A percentile compares a stretch with the other conserved stretches of the same genome.
These are phyloP conservation scores for Scedosporium apiospermum DNA, from an alignment of 2,329 filamentous ascomycete species.

Conservation along the genomic window DNA sequence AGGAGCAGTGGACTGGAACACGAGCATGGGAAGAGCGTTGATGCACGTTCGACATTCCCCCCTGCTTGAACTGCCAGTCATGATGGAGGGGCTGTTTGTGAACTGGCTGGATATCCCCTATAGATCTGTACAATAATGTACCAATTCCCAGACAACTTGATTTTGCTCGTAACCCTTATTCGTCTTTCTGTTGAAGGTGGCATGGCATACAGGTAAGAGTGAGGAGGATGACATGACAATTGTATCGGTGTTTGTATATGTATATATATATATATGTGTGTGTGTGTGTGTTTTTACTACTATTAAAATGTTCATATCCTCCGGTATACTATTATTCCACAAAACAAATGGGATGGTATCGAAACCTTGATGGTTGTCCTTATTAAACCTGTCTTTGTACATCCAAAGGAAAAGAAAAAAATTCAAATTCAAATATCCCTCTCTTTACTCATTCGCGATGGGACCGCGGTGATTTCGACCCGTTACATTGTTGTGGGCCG, in stretches of 20 bases:
- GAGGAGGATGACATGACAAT: not conserved
- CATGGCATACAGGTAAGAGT: not conserved
- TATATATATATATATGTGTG: not conserved
- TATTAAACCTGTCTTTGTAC: not conserved
- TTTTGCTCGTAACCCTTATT: not conserved
- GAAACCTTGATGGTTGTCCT: not conserved
- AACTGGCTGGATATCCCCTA: conserved; percentile 11
- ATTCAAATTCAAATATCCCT: not conserved
- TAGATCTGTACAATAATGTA: not conserved
- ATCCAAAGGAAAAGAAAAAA: not conserved
- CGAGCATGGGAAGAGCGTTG: not conserved
- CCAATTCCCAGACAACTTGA: not conserved
- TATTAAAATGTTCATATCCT: not conserved
- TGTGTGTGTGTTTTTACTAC: too few species aligned
- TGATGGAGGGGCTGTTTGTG: not conserved
- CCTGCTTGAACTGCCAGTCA: too few species aligned
- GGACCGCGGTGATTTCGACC: not conserved
- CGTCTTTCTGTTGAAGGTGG: not conserved
- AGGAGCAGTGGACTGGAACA: not conserved
- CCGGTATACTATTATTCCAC: not conserved
- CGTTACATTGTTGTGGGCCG: too few species aligned
- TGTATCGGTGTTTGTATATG: not conserved
- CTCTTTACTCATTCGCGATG: not conserved
- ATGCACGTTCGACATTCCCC: not conserved
- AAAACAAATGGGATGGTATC: not conserved